phyloP scores from a whole-genome alignment of 352 stramenopile genomes.

The Phytophthora pini region DNA sequence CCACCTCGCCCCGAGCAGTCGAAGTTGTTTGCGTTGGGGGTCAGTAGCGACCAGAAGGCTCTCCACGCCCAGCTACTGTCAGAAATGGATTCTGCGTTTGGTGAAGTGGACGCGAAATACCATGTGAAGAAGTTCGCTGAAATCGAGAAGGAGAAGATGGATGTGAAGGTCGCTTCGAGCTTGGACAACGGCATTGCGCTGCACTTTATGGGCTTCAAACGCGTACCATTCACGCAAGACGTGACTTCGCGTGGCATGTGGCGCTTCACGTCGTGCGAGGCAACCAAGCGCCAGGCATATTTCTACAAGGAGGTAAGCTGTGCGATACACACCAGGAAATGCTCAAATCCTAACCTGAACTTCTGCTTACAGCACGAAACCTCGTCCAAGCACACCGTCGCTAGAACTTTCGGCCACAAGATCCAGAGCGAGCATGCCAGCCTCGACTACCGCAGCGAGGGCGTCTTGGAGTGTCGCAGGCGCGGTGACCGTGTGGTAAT shows the following conservation, averaged over 20 bases:
- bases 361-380: slow-evolving; percentile 21
- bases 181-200: slow-evolving; percentile 34
- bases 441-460: slow-evolving; percentile 48
- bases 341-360: not conserved
- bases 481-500: slow-evolving; percentile 54
- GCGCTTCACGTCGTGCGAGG: slow-evolving; percentile 43
- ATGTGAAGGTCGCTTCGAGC: slow-evolving; percentile 33
- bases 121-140: slow-evolving; percentile 23
- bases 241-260: slow-evolving; percentile 43
- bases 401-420: slow-evolving; percentile 41
- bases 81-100: slow-evolving; percentile 31
- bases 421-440: slow-evolving; percentile 38
- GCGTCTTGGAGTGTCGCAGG: slow-evolving; percentile 40
- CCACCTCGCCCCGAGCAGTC: slow-evolving; percentile 12
- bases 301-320: slow-evolving; percentile 44
- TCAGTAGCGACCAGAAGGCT: slow-evolving; percentile 25
- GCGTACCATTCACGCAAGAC: slow-evolving; percentile 38
- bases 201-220: slow-evolving; percentile 39
- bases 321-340: not conserved
- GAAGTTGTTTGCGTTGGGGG: slow-evolving; percentile 24
- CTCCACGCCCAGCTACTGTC: slow-evolving; percentile 32
- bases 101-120: slow-evolving; percentile 34
- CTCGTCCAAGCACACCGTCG: slow-evolving; percentile 28
- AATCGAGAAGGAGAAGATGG: slow-evolving; percentile 28
- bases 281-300: slow-evolving; percentile 30